Percentiles rank a stretch among this genome's conserved stretches.
Conservation (phyloP, 208 protist genomes). For the Trypanosoma melophagium region DNA sequence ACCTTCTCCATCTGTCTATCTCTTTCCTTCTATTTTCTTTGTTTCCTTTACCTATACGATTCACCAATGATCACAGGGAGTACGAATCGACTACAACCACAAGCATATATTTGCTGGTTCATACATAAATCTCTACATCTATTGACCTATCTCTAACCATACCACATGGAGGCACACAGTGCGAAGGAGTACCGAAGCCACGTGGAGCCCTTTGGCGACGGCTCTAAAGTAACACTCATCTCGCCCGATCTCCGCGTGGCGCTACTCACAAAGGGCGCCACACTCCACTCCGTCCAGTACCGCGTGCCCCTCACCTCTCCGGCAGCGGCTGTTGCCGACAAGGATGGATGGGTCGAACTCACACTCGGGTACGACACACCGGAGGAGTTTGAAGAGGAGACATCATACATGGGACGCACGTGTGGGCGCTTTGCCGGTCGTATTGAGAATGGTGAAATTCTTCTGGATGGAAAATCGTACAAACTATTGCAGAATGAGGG, state of each 20-base stretch:
- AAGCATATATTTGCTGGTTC: no score
- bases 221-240: constrained; percentile 45
- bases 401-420: background rate
- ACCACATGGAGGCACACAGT: background rate
- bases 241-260: constrained; percentile 56
- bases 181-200: constrained; percentile 18
- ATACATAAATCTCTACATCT: background rate
- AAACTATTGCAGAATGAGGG: constrained; percentile 63
- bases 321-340: constrained; percentile 23
- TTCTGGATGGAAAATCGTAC: constrained; percentile 45
- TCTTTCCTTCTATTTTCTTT: background rate
- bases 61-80: no score
- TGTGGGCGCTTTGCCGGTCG: constrained; percentile 68
- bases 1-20: background rate
- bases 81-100: no score
- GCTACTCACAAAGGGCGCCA: constrained; percentile 62
- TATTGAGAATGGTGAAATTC: constrained; percentile 60
- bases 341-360: constrained; percentile 30
- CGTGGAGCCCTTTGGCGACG: constrained; percentile 66
- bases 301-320: constrained; percentile 41
- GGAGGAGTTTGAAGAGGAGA: constrained; percentile 1
- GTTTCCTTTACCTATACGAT: background rate
- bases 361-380: constrained; percentile 1
- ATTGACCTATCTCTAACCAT: background rate
- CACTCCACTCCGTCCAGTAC: constrained; percentile 64